Base-by-base conservation (phyloP, 1,139 yeast species). In the Yamadazyma atmosphaerica region DNA sequence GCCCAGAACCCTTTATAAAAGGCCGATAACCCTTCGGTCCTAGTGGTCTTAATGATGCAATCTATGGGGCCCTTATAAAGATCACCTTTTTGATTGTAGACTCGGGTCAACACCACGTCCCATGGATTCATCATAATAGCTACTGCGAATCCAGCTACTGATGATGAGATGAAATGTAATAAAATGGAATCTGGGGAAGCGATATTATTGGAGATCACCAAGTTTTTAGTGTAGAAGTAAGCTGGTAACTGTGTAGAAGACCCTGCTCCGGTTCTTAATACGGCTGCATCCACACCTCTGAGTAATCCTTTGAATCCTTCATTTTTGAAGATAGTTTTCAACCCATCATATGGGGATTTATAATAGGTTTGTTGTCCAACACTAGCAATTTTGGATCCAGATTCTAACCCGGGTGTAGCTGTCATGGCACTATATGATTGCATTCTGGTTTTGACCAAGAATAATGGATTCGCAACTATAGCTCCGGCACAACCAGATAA, bases 111-210 rank as follows among this genome's bases (percentile, higher is more conserved):
- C 39, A 92, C 78, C 38, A 92, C 98, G 61, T 92, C 98, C 81
- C 96, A 88, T 13, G 98, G 98, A 60, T 89, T 90, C 97, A 94
- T 90, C 28, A 87, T 96, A 25, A 90, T 72, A 38, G 95, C 92
- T 22, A 92, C 98, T 47, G 96, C 97, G 36, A 89, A 63, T 33
- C 98, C 98, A 6, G 96, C 84, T 47, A 77, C 68, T 1, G 94
- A 79, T 26, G 94, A 82, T 1, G 97, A 80, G 11, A 77, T 51
- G 48, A 92, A 73, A 60, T 89, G 96, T 47, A 86, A 69, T 2
- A 74, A 68, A 4, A 94, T 77, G 3, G 95, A 86, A 40, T 84
- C 83, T 7, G 72, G 68, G 39, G 77, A 65, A 12, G 81, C 55
- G 36, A 79, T 65, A 44, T 80, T 61, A 42, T 74, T 63, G 17